Percentiles rank a stretch among this genome's conserved stretches.
phyloP scores from a whole-genome alignment of 768 basidiomycete genomes.

The Steccherinum ochraceum region DNA sequence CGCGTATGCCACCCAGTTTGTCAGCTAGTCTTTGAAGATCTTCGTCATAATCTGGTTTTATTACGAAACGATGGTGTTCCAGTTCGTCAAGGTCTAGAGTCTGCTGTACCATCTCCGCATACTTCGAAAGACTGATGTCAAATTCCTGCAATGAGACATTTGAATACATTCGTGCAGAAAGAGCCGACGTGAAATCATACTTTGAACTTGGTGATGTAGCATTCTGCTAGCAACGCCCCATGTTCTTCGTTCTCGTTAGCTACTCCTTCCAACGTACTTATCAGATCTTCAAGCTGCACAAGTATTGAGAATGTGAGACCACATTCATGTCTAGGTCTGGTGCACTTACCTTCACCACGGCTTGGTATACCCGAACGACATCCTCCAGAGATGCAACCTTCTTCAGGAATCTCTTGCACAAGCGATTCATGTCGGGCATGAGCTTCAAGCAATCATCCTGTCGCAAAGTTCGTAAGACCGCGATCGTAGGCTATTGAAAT shows the following conservation, averaged over 20 bases:
- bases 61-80: conserved; percentile 80
- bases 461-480: conserved; percentile 2
- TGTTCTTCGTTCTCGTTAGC: conserved; percentile 37
- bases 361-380: conserved; percentile 94
- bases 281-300: conserved; percentile 65
- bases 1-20: conserved; percentile 63
- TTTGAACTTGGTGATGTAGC: conserved; percentile 55
- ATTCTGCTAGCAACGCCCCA: conserved; percentile 55
- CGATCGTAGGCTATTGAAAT: not conserved
- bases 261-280: conserved; percentile 52
- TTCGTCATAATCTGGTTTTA: conserved; percentile 88
- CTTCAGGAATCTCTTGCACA: conserved; percentile 89
- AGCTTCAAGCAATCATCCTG: conserved; percentile 83
- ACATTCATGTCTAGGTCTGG: no score
- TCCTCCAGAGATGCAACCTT: conserved; percentile 83
- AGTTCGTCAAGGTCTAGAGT: conserved; percentile 89
- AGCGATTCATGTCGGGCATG: conserved; percentile 91
- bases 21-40: conserved; percentile 62
- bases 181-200: conserved; percentile 30
- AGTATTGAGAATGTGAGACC: not conserved
- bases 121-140: conserved; percentile 60
- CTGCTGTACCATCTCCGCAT: conserved; percentile 91
- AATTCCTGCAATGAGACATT: conserved; percentile 44
- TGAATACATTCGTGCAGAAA: not conserved
- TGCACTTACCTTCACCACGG: conserved; percentile 75